Evolutionary conservation across 192 early-diverging fungal genomes (phyloP), one percentile per base, ranked within the genome.

Genomic region (Coemansia aciculifera): DNA sequence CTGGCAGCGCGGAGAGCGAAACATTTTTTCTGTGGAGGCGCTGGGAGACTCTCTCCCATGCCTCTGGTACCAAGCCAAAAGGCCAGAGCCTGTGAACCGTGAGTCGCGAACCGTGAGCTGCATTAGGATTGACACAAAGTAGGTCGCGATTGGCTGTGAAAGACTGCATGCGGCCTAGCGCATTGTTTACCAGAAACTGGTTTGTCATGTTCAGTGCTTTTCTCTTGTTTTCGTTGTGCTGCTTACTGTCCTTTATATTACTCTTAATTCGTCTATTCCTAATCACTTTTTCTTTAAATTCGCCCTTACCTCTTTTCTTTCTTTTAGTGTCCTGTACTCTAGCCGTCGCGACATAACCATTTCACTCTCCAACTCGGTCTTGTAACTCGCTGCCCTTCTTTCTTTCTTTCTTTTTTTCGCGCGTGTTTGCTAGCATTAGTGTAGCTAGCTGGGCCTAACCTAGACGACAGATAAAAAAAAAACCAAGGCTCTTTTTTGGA

Each of bases 241-340:
- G 3, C 9, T 10, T 42, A 15, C 11, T 15, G 15, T 42, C 13
- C 39, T 11, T 42, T 11, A 11, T 42, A 42, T 42, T 51, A 24
- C 23, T 51, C 34, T 51, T 51, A 51, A 24, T 56, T 31, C 27
- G 24, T 15, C 4, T 11, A 12, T 31, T 57, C 54, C 54, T 57
- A n/a, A 15, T 31, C 51, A 29, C 51, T 11, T 23, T 13, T 1
- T 57, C 52, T 31, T 57, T 57, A 29, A 57, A 32, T 57, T 57
- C 29, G 54, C 15, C 29, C 4, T 24, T 15, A 32, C 27, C 54
- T 17, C 15, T 17, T 11, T 31, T 29, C 6, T 7, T 57, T n/a
- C 31, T 64, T 59, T 67, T 67, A 5, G 51, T 43, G 44, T 59
- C 37, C 24, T 66, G 48, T 57, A 66, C 40, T 59, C 49, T 67